Conservation (phyloP, 31 red algal species). For the Asparagopsis taxiformis region DNA sequence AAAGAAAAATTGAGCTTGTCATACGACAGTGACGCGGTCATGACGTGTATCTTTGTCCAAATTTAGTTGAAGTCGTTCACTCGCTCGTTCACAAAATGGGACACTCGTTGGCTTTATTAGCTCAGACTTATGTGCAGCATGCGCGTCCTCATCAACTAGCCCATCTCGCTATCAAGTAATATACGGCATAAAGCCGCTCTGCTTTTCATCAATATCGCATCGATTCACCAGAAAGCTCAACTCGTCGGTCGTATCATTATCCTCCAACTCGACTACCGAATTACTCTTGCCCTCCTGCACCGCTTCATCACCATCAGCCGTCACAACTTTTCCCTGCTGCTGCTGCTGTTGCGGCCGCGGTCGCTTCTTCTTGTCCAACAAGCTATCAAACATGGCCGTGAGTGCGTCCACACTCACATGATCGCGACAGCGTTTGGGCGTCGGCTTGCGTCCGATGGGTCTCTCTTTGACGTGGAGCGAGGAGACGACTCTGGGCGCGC, state of each 20-base stretch:
- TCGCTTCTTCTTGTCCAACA: constrained; percentile 1
- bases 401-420: constrained; percentile 11
- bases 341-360: neutral
- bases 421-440: constrained; percentile 15
- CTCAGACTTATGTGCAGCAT: neutral
- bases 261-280: neutral
- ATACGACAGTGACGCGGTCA: too few species aligned
- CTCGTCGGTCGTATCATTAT: constrained; percentile 38
- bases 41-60: too few species aligned
- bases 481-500: constrained; percentile 3
- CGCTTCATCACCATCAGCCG: neutral
- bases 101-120: neutral
- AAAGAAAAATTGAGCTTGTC: too few species aligned
- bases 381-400: constrained; percentile 16
- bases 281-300: neutral
- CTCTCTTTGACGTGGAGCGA: neutral
- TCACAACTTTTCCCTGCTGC: neutral
- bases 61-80: too few species aligned
- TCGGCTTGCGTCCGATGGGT: constrained; percentile 12
- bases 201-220: constrained; percentile 12
- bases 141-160: too few species aligned
- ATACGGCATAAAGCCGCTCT: constrained; percentile 44
- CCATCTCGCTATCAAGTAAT: constrained; percentile 46
- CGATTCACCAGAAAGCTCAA: constrained; percentile 39
- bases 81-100: neutral